Conservation (phyloP, 2,329 filamentous ascomycete species). For the Colletotrichum melonis region DNA sequence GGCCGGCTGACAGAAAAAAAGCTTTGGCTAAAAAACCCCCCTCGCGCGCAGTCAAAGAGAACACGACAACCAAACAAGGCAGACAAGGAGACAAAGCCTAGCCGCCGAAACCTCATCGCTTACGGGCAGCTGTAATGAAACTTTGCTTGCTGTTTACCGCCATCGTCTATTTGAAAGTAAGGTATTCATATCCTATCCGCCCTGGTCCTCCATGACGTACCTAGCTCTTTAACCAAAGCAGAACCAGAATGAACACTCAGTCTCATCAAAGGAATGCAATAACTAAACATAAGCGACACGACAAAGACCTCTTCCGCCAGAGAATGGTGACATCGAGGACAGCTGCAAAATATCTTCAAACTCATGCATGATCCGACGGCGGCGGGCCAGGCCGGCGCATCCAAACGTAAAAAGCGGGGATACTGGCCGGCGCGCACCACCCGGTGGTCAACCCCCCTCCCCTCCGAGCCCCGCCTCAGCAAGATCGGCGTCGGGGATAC, state of each 20-base stretch:
- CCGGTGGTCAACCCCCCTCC: neutral
- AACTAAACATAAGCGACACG: neutral
- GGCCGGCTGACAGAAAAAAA: no score
- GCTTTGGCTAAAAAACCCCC: neutral
- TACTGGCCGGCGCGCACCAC: neutral
- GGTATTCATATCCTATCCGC: neutral
- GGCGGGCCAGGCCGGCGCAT: slow-evolving; percentile 1
- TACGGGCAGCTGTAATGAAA: accelerated
- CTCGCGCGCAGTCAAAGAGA: neutral
- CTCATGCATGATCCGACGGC: neutral
- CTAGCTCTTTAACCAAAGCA: neutral
- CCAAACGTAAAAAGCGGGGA: neutral
- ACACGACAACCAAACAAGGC: neutral
- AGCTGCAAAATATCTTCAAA: no score
- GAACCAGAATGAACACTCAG: neutral
- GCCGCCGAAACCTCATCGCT: neutral
- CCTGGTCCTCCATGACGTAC: neutral
- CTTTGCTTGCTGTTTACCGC: neutral
- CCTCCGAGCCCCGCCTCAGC: neutral
- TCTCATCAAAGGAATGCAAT: neutral
- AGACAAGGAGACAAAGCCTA: neutral
- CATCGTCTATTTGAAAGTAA: neutral
- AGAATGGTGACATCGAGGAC: no score
- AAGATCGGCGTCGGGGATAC: slow-evolving; percentile 11
- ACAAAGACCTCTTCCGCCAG: no score